Percentiles rank a stretch among this genome's conserved stretches.
Evolutionary conservation across 179 eudicot genomes (phyloP).

Genomic region (Nepenthes alata): DNA sequence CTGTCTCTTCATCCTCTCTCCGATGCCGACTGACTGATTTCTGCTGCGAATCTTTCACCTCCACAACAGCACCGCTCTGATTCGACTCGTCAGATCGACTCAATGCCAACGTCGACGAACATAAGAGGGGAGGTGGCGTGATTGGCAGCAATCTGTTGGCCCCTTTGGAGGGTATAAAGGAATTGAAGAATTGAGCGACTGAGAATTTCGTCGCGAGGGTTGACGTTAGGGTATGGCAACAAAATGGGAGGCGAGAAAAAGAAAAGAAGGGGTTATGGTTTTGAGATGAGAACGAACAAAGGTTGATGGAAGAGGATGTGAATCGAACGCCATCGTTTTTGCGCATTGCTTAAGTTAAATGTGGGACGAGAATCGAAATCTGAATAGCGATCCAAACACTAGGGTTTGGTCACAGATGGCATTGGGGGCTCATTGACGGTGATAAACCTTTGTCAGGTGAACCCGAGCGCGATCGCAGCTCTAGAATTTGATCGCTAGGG

Average conservation of each 20-base stretch:
- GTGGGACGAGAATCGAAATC: background rate
- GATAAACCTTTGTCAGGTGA: background rate
- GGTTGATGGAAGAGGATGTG: slow-evolving; percentile 38
- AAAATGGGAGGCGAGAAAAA: slow-evolving; percentile 30
- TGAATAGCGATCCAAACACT: background rate
- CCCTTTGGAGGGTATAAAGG: slow-evolving; percentile 17
- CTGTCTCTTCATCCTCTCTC: slow-evolving; percentile 78
- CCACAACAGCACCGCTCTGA: slow-evolving; percentile 10
- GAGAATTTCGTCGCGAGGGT: slow-evolving; percentile 28
- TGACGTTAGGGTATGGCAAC: slow-evolving; percentile 30
- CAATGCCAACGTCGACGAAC: slow-evolving; percentile 48
- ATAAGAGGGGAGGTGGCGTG: slow-evolving; percentile 16
- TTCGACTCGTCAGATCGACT: slow-evolving; percentile 21
- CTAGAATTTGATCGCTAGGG: background rate
- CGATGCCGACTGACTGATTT: slow-evolving; percentile 23
- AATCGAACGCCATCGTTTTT: slow-evolving; percentile 41
- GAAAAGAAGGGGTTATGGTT: slow-evolving; percentile 9
- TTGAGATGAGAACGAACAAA: slow-evolving; percentile 18
- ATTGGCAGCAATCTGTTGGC: slow-evolving; percentile 1
- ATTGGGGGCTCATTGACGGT: background rate
- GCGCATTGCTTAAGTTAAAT: slow-evolving; percentile 25
- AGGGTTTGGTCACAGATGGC: slow-evolving; percentile 2
- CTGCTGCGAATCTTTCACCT: slow-evolving; percentile 9
- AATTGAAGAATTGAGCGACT: slow-evolving; percentile 29
- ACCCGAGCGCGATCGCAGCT: too few species aligned